Conservation (phyloP, 768 basidiomycete genomes). For the Amanita exitialis region DNA sequence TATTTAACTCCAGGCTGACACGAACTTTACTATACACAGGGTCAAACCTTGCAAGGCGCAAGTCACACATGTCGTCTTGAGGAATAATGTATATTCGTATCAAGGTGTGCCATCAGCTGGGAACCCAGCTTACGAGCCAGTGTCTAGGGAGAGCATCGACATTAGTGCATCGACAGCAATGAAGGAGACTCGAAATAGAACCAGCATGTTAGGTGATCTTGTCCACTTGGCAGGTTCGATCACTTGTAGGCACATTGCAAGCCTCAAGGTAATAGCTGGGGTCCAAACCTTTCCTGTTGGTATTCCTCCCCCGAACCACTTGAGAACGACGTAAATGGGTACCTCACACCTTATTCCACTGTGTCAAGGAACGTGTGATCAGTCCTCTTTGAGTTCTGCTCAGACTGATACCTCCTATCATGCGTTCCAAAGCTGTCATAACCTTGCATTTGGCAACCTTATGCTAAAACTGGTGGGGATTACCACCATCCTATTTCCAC, state of each 20-base stretch:
- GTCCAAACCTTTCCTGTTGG: constrained; percentile 22
- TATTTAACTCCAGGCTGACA: too few relatives aligned
- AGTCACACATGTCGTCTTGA: too few relatives aligned
- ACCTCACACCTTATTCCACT: constrained; percentile 20
- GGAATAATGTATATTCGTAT: too few relatives aligned
- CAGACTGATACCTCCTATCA: constrained; percentile 10
- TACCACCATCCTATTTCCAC: constrained; percentile 16
- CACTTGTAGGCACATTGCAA: constrained; percentile 18
- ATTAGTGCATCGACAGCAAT: too few relatives aligned
- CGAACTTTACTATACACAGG: too few relatives aligned
- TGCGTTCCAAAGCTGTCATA: background rate
- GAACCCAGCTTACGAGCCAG: too few relatives aligned
- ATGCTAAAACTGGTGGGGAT: constrained; percentile 2
- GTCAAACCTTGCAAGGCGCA: too few relatives aligned
- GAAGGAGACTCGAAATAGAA: too few relatives aligned
- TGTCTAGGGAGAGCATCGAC: too few relatives aligned
- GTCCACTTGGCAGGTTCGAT: constrained; percentile 14
- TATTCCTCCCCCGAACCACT: constrained; percentile 19
- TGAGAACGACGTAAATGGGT: constrained; percentile 18
- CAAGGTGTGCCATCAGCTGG: too few relatives aligned
- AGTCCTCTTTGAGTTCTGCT: constrained; percentile 2
- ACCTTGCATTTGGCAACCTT: constrained; percentile 14
- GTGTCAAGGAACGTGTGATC: constrained; percentile 11
- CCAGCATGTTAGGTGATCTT: too few relatives aligned
- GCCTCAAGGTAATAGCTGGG: constrained; percentile 19